Percentiles rank a stretch among this genome's conserved stretches.
phyloP scores from a whole-genome alignment of 2,329 filamentous ascomycete genomes.

The Cladosporium cucumerinum region DNA sequence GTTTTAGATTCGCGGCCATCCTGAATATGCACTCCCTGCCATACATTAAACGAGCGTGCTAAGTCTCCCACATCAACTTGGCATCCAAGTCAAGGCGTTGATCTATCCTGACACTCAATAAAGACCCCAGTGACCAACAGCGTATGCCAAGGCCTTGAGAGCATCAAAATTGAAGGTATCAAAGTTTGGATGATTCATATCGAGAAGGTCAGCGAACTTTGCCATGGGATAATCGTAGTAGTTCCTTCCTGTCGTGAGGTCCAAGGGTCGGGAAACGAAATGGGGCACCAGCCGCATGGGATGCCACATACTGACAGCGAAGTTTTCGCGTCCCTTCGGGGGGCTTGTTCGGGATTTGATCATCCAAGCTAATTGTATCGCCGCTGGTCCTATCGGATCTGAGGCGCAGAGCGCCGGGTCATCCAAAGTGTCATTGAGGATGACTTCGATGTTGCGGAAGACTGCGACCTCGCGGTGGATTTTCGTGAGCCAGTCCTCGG shows the following conservation, averaged over 20 bases:
- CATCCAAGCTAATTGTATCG: background rate
- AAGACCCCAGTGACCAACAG: background rate
- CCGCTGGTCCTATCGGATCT: background rate
- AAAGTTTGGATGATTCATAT: background rate
- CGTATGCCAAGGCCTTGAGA: background rate
- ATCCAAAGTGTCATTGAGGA: background rate
- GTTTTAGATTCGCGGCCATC: background rate
- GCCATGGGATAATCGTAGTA: background rate
- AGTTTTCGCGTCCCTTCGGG: background rate
- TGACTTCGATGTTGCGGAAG: background rate
- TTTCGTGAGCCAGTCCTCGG: background rate
- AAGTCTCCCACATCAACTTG: background rate
- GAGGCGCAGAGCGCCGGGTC: background rate
- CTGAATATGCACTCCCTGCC: background rate
- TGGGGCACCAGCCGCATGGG: background rate
- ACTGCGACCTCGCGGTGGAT: background rate
- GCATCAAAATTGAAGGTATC: background rate
- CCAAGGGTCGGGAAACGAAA: background rate
- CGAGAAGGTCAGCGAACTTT: background rate
- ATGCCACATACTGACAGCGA: background rate
- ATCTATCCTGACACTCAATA: background rate
- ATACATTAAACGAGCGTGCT: background rate
- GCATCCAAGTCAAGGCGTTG: background rate
- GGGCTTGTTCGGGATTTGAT: background rate
- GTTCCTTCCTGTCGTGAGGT: background rate